Evolutionary conservation across 257 asterid genomes (phyloP).

Genomic region (Verbena officinalis): DNA sequence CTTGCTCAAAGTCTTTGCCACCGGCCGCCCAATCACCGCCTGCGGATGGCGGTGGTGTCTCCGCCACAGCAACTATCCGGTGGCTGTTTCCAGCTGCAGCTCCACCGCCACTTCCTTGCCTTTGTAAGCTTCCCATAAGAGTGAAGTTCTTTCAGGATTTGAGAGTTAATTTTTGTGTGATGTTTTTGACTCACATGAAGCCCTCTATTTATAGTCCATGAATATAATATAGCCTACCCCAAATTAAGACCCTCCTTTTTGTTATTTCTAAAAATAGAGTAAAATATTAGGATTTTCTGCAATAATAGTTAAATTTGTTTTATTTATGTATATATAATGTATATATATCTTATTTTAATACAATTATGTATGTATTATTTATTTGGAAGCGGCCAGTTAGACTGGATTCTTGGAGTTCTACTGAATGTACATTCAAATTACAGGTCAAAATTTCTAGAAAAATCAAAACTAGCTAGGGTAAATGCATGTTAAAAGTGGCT

Average conservation of each 20-base stretch:
- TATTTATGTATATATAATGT: neutral
- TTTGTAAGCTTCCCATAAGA: slow-evolving; percentile 50
- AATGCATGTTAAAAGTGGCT: too few relatives aligned
- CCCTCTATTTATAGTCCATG: slow-evolving; percentile 33
- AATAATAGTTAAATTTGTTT: too few relatives aligned
- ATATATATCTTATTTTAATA: neutral
- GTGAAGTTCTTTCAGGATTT: neutral
- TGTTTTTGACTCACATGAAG: neutral
- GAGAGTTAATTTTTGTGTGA: neutral
- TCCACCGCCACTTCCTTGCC: slow-evolving; percentile 30
- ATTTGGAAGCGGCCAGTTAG: neutral
- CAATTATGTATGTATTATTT: neutral
- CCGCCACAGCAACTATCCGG: slow-evolving; percentile 43
- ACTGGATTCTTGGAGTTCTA: slow-evolving; percentile 20
- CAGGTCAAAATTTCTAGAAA: neutral
- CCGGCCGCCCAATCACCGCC: slow-evolving; percentile 8
- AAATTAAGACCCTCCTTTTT: neutral
- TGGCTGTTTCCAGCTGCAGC: slow-evolving; percentile 46
- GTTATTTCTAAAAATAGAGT: too few relatives aligned
- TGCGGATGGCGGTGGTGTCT: slow-evolving; percentile 35
- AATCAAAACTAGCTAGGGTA: too few relatives aligned
- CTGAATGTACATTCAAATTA: slow-evolving; percentile 6
- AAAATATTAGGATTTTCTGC: too few relatives aligned
- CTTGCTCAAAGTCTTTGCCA: slow-evolving; percentile 26
- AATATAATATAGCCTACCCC: slow-evolving; percentile 19